Evolutionary conservation across 176 grass and related monocot species (phyloP).

Genomic region (Melocanna baccifera): DNA sequence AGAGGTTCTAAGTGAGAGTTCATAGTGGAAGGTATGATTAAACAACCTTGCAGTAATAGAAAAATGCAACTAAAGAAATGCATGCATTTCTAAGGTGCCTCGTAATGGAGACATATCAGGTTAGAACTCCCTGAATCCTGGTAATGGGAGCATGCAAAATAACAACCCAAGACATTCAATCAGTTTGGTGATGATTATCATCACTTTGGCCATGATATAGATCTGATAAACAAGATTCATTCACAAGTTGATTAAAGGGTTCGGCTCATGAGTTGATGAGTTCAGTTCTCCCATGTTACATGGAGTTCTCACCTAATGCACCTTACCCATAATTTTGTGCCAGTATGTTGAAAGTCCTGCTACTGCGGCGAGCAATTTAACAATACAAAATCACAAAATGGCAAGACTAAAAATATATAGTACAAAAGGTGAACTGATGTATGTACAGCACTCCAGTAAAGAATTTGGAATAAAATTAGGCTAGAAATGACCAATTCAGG

Average conservation of each 20-base stretch:
- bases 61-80: not conserved
- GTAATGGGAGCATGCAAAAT: not conserved
- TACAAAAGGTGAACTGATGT: not conserved
- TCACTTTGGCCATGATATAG: not conserved
- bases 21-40: not conserved
- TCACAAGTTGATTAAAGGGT: slow-evolving; percentile 7
- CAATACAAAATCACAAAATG: not conserved
- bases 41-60: not conserved
- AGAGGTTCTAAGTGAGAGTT: not conserved
- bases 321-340: not conserved
- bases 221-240: not conserved
- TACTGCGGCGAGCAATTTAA: not conserved
- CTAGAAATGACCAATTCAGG: not conserved
- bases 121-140: not conserved
- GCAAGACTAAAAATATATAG: not conserved
- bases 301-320: not conserved
- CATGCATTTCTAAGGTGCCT: not conserved
- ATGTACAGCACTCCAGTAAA: not conserved
- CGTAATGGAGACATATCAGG: not conserved
- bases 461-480: not conserved
- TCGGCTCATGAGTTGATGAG: not conserved
- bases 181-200: not conserved
- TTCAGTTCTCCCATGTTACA: not conserved
- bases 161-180: not conserved
- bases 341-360: not conserved